Base-by-base conservation (phyloP, 306 rosid species). In the Trifolium pratense region DNA sequence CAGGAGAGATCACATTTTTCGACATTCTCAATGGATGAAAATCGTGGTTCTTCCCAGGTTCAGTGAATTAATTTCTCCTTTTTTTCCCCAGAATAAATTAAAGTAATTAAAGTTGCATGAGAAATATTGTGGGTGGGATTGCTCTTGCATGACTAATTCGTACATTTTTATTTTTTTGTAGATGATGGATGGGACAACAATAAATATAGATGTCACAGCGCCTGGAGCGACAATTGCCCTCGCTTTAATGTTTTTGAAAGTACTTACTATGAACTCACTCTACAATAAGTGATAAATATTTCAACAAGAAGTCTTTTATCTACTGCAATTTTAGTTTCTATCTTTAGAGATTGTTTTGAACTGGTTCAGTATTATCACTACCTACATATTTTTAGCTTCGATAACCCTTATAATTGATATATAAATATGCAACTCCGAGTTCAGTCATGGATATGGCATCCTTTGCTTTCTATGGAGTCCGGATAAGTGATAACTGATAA, bases 221-320 rank as follows among this genome's bases (percentile, higher is more conserved):
- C 94, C 98, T 78, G 98, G 98, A 80, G 98, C 97, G 29, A 89
- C 85, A 58, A 82, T 93, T 65, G 96, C 98, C 71, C 87, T 93
- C 49, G 96, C 98, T 45, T 85, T 93, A 75, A 93, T 93, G 98
- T 91, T 93, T 85, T 74, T 93, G 73, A 93, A 85, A 89, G 98
- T 93, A 84, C 61, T 68, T 76, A 72, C 49, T 8, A 7, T 67
- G 51, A 80, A 68, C 70, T n/a, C 53, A 58, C 72, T 72, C 32
- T 67, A 51, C 43, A 66, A 52, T 74, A 69, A 51, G 62, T 71
- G 43, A 40, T 65, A 49, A 70, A 75, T 81, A 55, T 86, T 75
- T 59, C 52, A 65, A 62, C 25, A 43, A 70, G 69, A 46, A 25
- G 53, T 71, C 32, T 69, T 72, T 46, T 53, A 79, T 39, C 42